These are phyloP conservation scores for Phytophthora sp. DNA, from an alignment of 352 stramenopile genomes.

Conservation along the genomic window DNA sequence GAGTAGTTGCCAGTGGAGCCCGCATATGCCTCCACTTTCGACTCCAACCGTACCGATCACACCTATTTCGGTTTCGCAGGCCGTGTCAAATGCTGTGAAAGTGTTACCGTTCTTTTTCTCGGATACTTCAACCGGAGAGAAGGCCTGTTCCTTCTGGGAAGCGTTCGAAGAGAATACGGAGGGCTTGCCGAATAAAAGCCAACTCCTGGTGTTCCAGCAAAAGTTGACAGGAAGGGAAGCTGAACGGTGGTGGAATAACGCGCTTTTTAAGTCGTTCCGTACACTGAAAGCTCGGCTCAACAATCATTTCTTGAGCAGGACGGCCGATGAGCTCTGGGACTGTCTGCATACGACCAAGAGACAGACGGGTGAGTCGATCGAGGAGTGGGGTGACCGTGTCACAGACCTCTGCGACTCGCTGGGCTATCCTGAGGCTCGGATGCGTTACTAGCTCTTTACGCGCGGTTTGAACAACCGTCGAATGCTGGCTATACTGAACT, in stretches of 20 bases:
- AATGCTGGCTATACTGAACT: background rate
- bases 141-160: background rate
- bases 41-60: too few species aligned
- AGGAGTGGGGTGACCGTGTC: conserved; percentile 3
- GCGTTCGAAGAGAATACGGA: background rate
- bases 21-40: too few species aligned
- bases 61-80: background rate
- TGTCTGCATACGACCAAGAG: background rate
- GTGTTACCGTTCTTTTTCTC: background rate
- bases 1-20: too few species aligned
- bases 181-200: background rate
- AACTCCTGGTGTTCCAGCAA: background rate
- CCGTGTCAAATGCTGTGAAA: background rate
- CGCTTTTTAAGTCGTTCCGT: background rate
- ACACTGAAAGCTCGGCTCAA: background rate
- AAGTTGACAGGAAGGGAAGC: background rate
- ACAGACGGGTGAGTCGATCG: background rate
- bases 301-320: background rate
- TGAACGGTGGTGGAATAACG: background rate
- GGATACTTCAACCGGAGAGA: background rate
- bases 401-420: conserved; percentile 1
- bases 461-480: background rate
- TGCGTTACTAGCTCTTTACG: background rate
- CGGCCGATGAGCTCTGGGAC: background rate
- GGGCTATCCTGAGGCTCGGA: background rate